Percentiles rank a stretch among this genome's conserved stretches.
These are phyloP conservation scores for Aspergillus asperescens DNA, from an alignment of 495 filamentous ascomycete genomes.

Conservation along the genomic window DNA sequence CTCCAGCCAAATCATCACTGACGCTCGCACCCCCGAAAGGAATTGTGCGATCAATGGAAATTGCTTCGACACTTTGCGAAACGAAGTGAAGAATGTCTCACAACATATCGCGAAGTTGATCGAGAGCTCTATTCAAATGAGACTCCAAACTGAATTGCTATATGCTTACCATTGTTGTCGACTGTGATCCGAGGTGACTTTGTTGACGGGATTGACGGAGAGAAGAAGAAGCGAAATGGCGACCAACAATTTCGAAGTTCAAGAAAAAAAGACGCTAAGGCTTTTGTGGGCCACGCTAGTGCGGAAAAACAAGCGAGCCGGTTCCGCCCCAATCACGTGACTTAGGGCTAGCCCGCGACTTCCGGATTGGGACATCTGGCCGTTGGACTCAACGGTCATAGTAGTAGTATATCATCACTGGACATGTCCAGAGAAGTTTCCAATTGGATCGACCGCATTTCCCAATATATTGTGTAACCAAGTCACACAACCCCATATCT, in stretches of 20 bases:
- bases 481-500: no score
- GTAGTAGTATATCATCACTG: background rate
- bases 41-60: conserved; percentile 35
- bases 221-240: conserved; percentile 23
- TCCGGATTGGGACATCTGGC: background rate
- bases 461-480: no score
- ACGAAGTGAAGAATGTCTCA: conserved; percentile 32
- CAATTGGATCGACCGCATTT: no score
- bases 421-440: no score
- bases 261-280: conserved; percentile 18
- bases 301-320: conserved; percentile 19
- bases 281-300: conserved; percentile 38
- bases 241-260: conserved; percentile 22
- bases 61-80: conserved; percentile 37
- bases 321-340: conserved; percentile 13
- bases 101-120: conserved; percentile 35
- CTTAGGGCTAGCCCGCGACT: conserved; percentile 16
- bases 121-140: conserved; percentile 24
- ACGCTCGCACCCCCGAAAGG: conserved; percentile 37
- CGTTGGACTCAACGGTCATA: background rate
- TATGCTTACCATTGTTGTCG: conserved; percentile 50
- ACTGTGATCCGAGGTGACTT: conserved; percentile 40
- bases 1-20: conserved; percentile 85
- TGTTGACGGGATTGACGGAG: conserved; percentile 40
- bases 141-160: conserved; percentile 25